Base-by-base conservation (phyloP, 2,329 filamentous ascomycete genomes). In the Alternaria sp. region DNA sequence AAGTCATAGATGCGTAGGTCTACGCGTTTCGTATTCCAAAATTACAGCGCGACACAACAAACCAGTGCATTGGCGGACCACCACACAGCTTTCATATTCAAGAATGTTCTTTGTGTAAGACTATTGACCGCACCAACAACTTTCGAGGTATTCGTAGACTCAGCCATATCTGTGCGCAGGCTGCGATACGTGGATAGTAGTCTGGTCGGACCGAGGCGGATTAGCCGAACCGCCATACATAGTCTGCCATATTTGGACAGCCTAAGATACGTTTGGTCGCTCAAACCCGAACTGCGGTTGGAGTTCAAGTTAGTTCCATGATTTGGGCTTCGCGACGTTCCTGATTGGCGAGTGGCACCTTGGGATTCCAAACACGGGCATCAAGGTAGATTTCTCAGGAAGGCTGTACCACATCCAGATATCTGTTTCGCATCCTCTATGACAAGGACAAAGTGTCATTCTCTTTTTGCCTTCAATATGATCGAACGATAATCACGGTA, bases 171-270 rank as follows among this genome's bases (percentile, higher is more conserved):
- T 22, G 20, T 22, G 20, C 20, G 20, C 20, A 22, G 20, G 20
- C 20, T 22, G 20, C 20, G 20, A 22, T 22, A 22, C 20, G 20
- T 22, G 20, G 20, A 22, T 22, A 22, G 20, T 22, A 22, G 20
- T 22, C 20, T 22, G 20, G 20, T 22, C 20, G 46, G 46, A 36
- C 46, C 32, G 32, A 49, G 14, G 14, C 3, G 20, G 30, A 36
- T 49, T 36, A 49, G 46, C 30, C 32, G 20, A 49, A 49, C 20
- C 46, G 30, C 46, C 18, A 5, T 28, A 36, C 46, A 18, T 49
- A 49, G 46, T 49, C 46, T 49, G 14, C 46, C 46, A 16, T 49
- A n/a, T 49, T 8, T 38, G 20, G 46, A 49, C 20, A 36, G 11
- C 12, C 16, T 36, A 36, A 5, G 32, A 8, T 38, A 38, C 2